Conservation (phyloP, 192 early-diverging fungal species). For the Physocladia obscura region DNA sequence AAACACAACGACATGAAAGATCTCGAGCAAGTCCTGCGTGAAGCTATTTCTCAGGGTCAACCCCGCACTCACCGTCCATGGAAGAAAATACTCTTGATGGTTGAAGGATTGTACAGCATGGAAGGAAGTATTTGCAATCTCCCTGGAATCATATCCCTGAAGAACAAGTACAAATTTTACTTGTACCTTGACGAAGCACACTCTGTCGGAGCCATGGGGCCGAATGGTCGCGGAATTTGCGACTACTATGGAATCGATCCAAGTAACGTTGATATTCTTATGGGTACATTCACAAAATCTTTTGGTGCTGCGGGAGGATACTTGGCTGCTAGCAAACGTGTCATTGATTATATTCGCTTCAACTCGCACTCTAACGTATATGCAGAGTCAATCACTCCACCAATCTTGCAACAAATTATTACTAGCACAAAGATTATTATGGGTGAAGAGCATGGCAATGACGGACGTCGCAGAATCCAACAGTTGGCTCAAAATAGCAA, state of each 20-base stretch:
- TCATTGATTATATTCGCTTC: constrained; percentile 80
- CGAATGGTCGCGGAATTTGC: constrained; percentile 91
- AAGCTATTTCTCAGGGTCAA: constrained; percentile 91
- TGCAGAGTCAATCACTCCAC: constrained; percentile 83
- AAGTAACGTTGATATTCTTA: constrained; percentile 84
- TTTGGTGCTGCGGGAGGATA: constrained; percentile 98
- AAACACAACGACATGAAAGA: constrained; percentile 87
- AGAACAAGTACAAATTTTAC: constrained; percentile 92
- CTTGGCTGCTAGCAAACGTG: constrained; percentile 72
- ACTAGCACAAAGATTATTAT: constrained; percentile 88
- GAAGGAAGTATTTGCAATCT: constrained; percentile 90
- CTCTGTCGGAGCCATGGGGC: constrained; percentile 91
- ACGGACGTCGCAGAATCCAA: constrained; percentile 78
- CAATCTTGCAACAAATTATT: constrained; percentile 86
- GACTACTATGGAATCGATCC: constrained; percentile 94
- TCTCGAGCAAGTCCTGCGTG: constrained; percentile 77
- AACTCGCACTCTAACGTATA: constrained; percentile 82
- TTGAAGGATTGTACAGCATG: constrained; percentile 98
- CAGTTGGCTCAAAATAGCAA: constrained; percentile 82
- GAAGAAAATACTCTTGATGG: constrained; percentile 97
- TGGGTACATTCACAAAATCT: constrained; percentile 98
- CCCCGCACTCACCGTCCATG: constrained; percentile 96
- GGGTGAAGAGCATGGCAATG: constrained; percentile 84
- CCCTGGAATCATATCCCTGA: constrained; percentile 84
- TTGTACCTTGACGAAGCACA: constrained; percentile 98